These are phyloP conservation scores for Botryobasidium botryosum DNA, from an alignment of 768 basidiomycete genomes.

Conservation along the genomic window DNA sequence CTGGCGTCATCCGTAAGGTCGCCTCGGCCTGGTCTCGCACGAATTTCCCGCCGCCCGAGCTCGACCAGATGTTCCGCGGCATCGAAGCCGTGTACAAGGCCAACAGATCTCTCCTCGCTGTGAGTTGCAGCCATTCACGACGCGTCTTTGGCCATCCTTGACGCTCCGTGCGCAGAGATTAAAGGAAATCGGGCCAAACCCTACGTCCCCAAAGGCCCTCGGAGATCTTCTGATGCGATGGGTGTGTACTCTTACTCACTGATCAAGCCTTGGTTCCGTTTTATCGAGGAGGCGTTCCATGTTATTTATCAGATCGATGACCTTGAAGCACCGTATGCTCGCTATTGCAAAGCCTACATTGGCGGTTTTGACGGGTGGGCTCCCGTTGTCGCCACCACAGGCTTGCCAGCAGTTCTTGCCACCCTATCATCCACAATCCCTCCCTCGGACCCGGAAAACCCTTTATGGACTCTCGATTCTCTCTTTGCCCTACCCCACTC, in stretches of 20 bases:
- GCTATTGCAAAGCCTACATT: slow-evolving; percentile 55
- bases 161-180: slow-evolving; percentile 44
- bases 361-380: slow-evolving; percentile 73
- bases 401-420: slow-evolving; percentile 47
- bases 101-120: slow-evolving; percentile 63
- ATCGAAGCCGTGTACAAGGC: slow-evolving; percentile 88
- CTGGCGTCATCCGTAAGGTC: slow-evolving; percentile 88
- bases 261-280: background rate
- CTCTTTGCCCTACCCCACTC: slow-evolving; percentile 75
- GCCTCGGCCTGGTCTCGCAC: slow-evolving; percentile 95
- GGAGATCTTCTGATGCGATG: slow-evolving; percentile 95
- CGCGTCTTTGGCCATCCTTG: background rate
- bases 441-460: slow-evolving; percentile 29
- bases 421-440: slow-evolving; percentile 51
- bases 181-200: slow-evolving; percentile 84
- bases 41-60: slow-evolving; percentile 81
- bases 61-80: slow-evolving; percentile 88
- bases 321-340: slow-evolving; percentile 69
- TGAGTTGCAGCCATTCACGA: slow-evolving; percentile 22
- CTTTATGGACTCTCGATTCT: slow-evolving; percentile 64
- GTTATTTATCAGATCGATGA: slow-evolving; percentile 60
- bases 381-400: slow-evolving; percentile 58
- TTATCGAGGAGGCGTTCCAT: background rate
- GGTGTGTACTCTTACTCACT: slow-evolving; percentile 35
- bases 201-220: slow-evolving; percentile 81